phyloP scores from a whole-genome alignment of 108 stramenopile genomes.

The Skeletonema costatum region DNA sequence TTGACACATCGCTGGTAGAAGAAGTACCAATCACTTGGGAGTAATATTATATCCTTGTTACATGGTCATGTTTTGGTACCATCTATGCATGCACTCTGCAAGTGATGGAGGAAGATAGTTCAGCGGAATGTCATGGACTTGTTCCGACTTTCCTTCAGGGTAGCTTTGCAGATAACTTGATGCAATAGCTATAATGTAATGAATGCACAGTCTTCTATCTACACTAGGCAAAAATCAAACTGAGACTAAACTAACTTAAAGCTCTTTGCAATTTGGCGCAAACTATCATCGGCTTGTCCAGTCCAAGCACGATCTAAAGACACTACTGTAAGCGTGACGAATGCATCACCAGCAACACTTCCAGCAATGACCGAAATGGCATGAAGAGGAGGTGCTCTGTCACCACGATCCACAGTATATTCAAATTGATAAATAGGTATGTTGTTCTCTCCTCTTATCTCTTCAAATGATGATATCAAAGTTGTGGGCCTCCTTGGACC shows the following conservation, averaged over 20 bases:
- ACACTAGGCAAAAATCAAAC: neutral
- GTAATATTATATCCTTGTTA: too few relatives aligned
- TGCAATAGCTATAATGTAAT: too few relatives aligned
- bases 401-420: constrained; percentile 70
- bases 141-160: too few relatives aligned
- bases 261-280: constrained; percentile 64
- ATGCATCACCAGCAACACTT: constrained; percentile 18
- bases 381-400: constrained; percentile 53
- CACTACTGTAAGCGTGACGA: constrained; percentile 75
- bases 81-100: too few relatives aligned
- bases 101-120: too few relatives aligned
- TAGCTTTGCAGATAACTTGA: too few relatives aligned
- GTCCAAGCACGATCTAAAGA: constrained; percentile 54
- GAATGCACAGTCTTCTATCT: too few relatives aligned
- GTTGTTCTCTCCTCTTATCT: constrained; percentile 13
- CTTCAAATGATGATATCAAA: constrained; percentile 54
- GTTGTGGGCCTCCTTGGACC: constrained; percentile 64
- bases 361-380: constrained; percentile 71
- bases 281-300: constrained; percentile 35
- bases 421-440: constrained; percentile 67
- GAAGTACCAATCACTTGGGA: too few relatives aligned
- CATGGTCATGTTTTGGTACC: too few relatives aligned
- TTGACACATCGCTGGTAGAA: too few relatives aligned
- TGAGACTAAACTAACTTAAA: constrained; percentile 46
- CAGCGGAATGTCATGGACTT: too few relatives aligned